A percentile compares a stretch with the other conserved stretches of the same genome.
Conservation (phyloP, 23 red algal genomes). For the Gracilaria domingensis region DNA sequence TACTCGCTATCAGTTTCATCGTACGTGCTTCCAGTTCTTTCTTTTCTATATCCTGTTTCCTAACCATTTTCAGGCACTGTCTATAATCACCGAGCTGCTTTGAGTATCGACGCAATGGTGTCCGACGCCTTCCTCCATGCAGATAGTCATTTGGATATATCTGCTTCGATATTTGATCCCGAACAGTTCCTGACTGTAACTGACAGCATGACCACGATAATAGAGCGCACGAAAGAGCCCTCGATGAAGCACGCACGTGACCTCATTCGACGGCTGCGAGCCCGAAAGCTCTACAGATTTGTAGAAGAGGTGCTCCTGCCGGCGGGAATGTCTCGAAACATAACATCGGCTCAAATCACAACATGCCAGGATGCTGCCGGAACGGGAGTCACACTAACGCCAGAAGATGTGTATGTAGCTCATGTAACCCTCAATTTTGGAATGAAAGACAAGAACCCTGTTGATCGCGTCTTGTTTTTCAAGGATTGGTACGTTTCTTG, state of each 20-base stretch:
- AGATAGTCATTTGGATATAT: conserved; percentile 73
- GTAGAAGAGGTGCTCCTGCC: conserved; percentile 83
- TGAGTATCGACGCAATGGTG: conserved; percentile 87
- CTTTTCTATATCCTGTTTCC: neutral
- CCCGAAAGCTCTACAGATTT: conserved; percentile 87
- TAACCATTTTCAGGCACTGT: conserved; percentile 47
- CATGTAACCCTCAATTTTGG: conserved; percentile 84
- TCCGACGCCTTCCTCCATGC: conserved; percentile 88
- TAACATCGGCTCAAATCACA: conserved; percentile 72
- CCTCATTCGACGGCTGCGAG: conserved; percentile 74
- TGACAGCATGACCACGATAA: conserved; percentile 77
- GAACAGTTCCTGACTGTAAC: conserved; percentile 75
- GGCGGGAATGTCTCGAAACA: conserved; percentile 29
- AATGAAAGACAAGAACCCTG: conserved; percentile 89
- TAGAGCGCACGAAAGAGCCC: conserved; percentile 81
- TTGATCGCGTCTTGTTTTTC: conserved; percentile 89
- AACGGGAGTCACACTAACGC: conserved; percentile 73
- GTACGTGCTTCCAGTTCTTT: conserved; percentile 51
- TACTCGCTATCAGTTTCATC: conserved; percentile 89
- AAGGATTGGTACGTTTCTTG: conserved; percentile 68
- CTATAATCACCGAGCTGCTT: conserved; percentile 88
- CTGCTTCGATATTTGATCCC: conserved; percentile 72
- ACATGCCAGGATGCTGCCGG: conserved; percentile 69
- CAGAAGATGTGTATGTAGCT: conserved; percentile 93
- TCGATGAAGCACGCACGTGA: conserved; percentile 60